phyloP scores from a whole-genome alignment of 2,329 filamentous ascomycete species.

The Aspergillus fumigatiaffinis region DNA sequence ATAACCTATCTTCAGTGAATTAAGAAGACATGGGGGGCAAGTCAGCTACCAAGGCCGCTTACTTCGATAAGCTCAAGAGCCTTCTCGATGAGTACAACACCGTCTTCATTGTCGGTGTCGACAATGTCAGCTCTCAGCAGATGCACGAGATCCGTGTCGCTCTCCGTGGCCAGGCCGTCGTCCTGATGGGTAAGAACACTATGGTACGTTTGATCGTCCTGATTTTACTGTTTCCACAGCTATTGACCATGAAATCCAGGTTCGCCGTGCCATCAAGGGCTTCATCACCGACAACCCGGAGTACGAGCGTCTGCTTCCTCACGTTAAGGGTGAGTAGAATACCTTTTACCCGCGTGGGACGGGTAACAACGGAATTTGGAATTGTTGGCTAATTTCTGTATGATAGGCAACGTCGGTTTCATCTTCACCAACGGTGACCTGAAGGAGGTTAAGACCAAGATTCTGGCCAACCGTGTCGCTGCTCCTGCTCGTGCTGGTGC shows the following conservation, averaged over 20 bases:
- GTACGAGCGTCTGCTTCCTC: constrained; percentile 95
- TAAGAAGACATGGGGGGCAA: constrained; percentile 99
- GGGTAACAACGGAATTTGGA: neutral
- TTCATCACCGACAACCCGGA: constrained; percentile 88
- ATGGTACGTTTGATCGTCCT: constrained; percentile 62
- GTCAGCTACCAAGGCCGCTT: constrained; percentile 85
- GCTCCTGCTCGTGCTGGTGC: constrained; percentile 98
- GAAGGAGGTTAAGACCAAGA: constrained; percentile 88
- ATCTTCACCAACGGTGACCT: constrained; percentile 99
- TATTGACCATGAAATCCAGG: constrained; percentile 45
- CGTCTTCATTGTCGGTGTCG: constrained; percentile 94
- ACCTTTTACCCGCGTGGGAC: neutral
- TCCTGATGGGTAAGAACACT: constrained; percentile 99
- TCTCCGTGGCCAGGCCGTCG: constrained; percentile 86
- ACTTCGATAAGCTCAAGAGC: constrained; percentile 99
- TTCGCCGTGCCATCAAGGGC: constrained; percentile 95
- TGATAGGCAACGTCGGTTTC: constrained; percentile 87
- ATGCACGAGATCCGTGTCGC: constrained; percentile 99
- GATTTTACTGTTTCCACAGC: neutral
- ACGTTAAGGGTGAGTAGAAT: constrained; percentile 67
- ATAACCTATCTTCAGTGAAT: constrained; percentile 87
- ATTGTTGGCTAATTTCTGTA: constrained; percentile 5
- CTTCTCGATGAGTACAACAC: constrained; percentile 95
- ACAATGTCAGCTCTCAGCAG: constrained; percentile 99
- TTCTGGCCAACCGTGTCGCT: constrained; percentile 94